Conservation (phyloP, 2,329 filamentous ascomycete genomes). For the Diaporthe destruens region DNA sequence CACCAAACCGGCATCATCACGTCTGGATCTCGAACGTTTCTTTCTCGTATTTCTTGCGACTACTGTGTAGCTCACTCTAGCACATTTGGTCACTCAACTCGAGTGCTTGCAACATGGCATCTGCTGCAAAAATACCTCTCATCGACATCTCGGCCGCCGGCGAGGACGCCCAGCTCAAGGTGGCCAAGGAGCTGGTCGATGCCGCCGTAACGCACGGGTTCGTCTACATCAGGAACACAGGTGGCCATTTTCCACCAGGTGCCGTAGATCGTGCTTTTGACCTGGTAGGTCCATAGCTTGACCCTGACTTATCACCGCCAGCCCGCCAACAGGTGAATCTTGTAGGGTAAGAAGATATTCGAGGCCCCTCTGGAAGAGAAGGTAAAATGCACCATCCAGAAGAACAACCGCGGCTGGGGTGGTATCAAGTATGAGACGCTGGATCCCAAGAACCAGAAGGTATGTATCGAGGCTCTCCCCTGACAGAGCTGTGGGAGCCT, state of each 20-base stretch:
- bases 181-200: conserved; percentile 79
- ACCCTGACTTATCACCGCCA: background rate
- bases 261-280: conserved; percentile 80
- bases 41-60: background rate
- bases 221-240: conserved; percentile 85
- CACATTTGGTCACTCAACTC: background rate
- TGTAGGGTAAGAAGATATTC: conserved; percentile 72
- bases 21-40: background rate
- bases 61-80: background rate
- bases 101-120: conserved; percentile 47
- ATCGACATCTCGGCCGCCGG: conserved; percentile 80
- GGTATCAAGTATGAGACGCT: conserved; percentile 89
- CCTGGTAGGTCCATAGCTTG: conserved; percentile 67
- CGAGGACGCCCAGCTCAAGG: conserved; percentile 59
- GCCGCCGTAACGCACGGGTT: conserved; percentile 89
- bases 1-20: conserved; percentile 30
- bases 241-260: conserved; percentile 73
- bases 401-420: conserved; percentile 89
- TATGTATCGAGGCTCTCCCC: conserved; percentile 53
- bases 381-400: conserved; percentile 78
- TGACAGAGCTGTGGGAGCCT: background rate
- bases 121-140: conserved; percentile 74
- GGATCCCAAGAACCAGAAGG: conserved; percentile 85
- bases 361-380: conserved; percentile 78
- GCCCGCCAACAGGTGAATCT: background rate